These are phyloP conservation scores for Talaromyces pinophilus DNA, from an alignment of 2,329 filamentous ascomycete genomes.

Conservation along the genomic window DNA sequence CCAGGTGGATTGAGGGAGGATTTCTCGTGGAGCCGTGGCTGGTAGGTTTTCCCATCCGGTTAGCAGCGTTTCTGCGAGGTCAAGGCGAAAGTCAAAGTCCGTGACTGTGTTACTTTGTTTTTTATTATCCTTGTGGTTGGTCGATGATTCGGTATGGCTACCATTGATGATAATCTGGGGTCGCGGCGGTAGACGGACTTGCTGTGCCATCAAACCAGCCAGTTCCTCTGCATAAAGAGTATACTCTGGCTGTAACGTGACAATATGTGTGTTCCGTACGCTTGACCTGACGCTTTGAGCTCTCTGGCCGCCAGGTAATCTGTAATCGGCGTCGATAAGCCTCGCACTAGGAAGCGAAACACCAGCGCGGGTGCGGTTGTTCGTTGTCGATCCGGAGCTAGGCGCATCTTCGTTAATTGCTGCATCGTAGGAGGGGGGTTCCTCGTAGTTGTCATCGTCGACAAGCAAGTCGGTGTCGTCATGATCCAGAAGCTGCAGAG, in stretches of 20 bases:
- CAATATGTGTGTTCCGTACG: conserved; percentile 21
- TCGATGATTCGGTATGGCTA: conserved; percentile 51
- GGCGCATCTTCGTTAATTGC: background rate
- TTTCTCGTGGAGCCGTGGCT: background rate
- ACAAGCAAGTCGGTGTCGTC: conserved; percentile 1
- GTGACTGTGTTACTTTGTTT: conserved; percentile 29
- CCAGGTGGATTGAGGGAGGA: conserved; percentile 12
- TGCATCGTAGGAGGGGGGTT: conserved; percentile 21
- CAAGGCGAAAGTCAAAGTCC: conserved; percentile 36
- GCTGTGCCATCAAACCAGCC: conserved; percentile 47
- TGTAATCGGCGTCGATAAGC: conserved; percentile 14
- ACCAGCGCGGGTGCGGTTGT: background rate
- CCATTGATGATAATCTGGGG: conserved; percentile 57
- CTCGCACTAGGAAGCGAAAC: background rate
- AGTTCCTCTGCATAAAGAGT: conserved; percentile 51
- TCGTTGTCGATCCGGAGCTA: background rate
- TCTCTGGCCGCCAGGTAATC: conserved; percentile 10
- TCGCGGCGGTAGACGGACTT: conserved; percentile 55
- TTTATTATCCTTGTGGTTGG: conserved; percentile 28
- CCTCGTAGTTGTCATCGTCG: conserved; percentile 5
- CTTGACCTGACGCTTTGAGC: background rate
- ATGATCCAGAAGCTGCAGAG: conserved; percentile 17
- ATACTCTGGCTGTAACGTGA: conserved; percentile 47
- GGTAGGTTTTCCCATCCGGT: conserved; percentile 20
- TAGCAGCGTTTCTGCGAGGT: conserved; percentile 29